Evolutionary conservation across 805 yeast species (phyloP).

Genomic region (Cyberlindnera sargentensis): DNA sequence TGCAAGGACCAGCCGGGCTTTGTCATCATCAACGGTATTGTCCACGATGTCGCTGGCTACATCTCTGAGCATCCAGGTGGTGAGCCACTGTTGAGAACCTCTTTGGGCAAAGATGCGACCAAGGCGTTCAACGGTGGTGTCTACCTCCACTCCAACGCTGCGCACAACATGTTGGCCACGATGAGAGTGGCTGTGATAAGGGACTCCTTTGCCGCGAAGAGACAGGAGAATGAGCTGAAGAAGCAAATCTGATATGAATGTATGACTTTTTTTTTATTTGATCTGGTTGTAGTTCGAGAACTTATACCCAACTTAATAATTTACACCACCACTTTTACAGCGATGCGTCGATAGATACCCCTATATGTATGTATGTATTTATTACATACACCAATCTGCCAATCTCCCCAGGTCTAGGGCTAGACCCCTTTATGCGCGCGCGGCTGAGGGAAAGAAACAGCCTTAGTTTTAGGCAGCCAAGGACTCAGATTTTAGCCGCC

Average conservation of each 20-base stretch:
- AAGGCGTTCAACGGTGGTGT: constrained; percentile 84
- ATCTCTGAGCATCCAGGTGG: constrained; percentile 84
- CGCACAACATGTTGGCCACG: constrained; percentile 73
- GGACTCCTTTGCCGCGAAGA: constrained; percentile 44
- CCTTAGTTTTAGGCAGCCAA: too few relatives aligned
- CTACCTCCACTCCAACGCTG: constrained; percentile 80
- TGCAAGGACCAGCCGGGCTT: constrained; percentile 46
- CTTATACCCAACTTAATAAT: too few relatives aligned
- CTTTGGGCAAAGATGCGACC: constrained; percentile 77
- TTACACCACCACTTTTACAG: too few relatives aligned
- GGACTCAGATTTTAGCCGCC: too few relatives aligned
- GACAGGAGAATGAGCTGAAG: constrained; percentile 16
- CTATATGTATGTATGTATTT: too few relatives aligned
- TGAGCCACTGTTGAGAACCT: constrained; percentile 59
- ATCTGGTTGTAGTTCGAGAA: neutral
- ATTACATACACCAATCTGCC: too few relatives aligned
- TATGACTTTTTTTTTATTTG: neutral
- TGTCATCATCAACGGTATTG: constrained; percentile 70
- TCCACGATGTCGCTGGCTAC: constrained; percentile 65
- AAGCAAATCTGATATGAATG: constrained; percentile 3
- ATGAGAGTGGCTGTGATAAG: constrained; percentile 77
- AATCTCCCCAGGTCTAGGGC: too few relatives aligned
- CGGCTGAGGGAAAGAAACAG: too few relatives aligned
- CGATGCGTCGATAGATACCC: too few relatives aligned
- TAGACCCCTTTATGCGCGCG: too few relatives aligned